phyloP scores from a whole-genome alignment of 495 filamentous ascomycete species.

The Talaromyces proteolyticus region DNA sequence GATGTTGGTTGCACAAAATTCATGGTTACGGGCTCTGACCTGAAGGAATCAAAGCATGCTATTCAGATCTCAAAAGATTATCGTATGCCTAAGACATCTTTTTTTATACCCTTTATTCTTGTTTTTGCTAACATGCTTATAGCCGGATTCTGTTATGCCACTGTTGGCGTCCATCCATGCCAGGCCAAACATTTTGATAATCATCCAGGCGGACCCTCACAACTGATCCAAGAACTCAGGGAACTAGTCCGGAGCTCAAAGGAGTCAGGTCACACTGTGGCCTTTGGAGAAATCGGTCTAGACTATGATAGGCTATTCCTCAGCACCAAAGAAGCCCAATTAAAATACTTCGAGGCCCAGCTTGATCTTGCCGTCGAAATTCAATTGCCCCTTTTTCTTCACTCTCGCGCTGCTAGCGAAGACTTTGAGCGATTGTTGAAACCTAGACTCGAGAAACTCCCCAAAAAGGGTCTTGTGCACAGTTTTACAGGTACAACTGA shows the following conservation, averaged over 20 bases:
- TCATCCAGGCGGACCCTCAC: conserved; percentile 47
- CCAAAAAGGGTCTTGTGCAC: conserved; percentile 76
- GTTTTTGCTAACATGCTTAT: too few species aligned
- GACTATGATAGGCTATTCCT: conserved; percentile 91
- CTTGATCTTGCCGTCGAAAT: conserved; percentile 70
- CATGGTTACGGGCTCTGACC: conserved; percentile 89
- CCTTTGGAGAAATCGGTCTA: conserved; percentile 92
- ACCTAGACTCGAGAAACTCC: conserved; percentile 47
- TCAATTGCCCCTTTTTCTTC: conserved; percentile 81
- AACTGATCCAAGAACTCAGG: conserved; percentile 55
- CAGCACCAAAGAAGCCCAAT: conserved; percentile 67
- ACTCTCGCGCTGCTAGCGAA: conserved; percentile 75
- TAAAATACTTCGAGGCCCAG: conserved; percentile 79
- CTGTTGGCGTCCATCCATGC: conserved; percentile 92
- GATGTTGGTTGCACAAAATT: conserved; percentile 79
- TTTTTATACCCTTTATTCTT: too few species aligned
- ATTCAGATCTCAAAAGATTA: conserved; percentile 66
- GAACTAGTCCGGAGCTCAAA: conserved; percentile 45
- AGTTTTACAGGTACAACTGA: conserved; percentile 81
- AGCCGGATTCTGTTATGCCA: conserved; percentile 81
- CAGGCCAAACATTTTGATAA: conserved; percentile 60
- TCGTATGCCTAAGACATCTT: conserved; percentile 56
- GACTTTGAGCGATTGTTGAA: conserved; percentile 69
- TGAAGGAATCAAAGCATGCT: conserved; percentile 69
- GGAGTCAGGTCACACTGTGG: conserved; percentile 52